Evolutionary conservation across 2,329 filamentous ascomycete genomes (phyloP).

Genomic region (Lecanicillium sp.): DNA sequence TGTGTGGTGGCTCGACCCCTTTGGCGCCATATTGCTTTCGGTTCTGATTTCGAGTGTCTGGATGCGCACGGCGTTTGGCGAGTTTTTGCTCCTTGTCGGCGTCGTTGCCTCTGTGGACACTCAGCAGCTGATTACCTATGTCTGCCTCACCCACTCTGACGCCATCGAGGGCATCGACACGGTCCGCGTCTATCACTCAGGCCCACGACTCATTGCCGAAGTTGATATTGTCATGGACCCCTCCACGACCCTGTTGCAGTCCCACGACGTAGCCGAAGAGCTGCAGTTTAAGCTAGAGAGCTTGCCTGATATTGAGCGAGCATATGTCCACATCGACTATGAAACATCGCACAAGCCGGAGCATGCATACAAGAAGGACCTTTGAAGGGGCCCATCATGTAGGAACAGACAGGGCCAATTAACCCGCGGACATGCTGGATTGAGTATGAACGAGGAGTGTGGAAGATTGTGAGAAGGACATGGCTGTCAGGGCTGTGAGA

Average conservation of each 20-base stretch:
- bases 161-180: constrained; percentile 84
- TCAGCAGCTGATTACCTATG: constrained; percentile 89
- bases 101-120: constrained; percentile 78
- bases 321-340: constrained; percentile 96
- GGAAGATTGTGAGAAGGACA: too few species aligned
- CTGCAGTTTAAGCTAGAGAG: constrained; percentile 92
- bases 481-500: too few species aligned
- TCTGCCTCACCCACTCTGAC: constrained; percentile 81
- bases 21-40: constrained; percentile 80
- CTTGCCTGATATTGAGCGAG: constrained; percentile 83
- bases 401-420: too few species aligned
- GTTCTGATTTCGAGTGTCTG: constrained; percentile 71
- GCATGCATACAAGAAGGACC: constrained; percentile 57
- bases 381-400: too few species aligned
- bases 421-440: too few species aligned
- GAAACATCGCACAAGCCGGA: constrained; percentile 94
- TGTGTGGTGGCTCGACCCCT: constrained; percentile 89
- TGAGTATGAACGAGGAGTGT: too few species aligned
- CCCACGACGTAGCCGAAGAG: constrained; percentile 90
- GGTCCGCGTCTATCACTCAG: constrained; percentile 86
- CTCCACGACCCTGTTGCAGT: constrained; percentile 61
- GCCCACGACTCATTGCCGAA: constrained; percentile 83
- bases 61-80: constrained; percentile 75
- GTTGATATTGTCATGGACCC: constrained; percentile 93
- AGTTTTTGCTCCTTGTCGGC: constrained; percentile 88